Evolutionary conservation across 805 yeast species (phyloP).

Genomic region (Metschnikowia vanudenii): DNA sequence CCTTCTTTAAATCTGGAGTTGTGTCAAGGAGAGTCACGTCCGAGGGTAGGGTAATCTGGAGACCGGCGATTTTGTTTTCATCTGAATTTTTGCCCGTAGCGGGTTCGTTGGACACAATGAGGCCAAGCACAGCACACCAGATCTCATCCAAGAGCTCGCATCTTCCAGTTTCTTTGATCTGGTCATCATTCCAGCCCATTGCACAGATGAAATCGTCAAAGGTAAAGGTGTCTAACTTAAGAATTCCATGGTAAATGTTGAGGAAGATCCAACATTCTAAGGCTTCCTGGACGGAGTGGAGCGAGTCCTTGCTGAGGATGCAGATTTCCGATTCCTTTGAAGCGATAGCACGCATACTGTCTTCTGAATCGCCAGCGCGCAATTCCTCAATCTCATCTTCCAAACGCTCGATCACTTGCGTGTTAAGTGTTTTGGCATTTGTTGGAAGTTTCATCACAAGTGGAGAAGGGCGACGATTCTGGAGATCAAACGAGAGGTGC

Average conservation of each 20-base stretch:
- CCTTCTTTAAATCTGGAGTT: neutral
- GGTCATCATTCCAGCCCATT: constrained; percentile 45
- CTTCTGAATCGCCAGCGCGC: constrained; percentile 1
- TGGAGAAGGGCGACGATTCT: constrained; percentile 17
- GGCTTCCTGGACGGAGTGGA: constrained; percentile 38
- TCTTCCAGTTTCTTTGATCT: constrained; percentile 39
- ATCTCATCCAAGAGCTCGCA: constrained; percentile 62
- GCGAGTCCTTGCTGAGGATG: neutral
- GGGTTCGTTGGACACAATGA: constrained; percentile 45
- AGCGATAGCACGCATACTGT: neutral
- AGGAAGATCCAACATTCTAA: constrained; percentile 75
- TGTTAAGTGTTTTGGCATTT: constrained; percentile 15
- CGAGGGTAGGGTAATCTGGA: constrained; percentile 33
- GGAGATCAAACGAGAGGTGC: constrained; percentile 19
- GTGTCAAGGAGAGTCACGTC: constrained; percentile 16
- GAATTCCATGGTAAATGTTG: constrained; percentile 63
- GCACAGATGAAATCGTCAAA: constrained; percentile 74
- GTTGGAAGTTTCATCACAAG: constrained; percentile 12
- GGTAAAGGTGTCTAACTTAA: constrained; percentile 68
- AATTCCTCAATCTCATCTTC: constrained; percentile 9
- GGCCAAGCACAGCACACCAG: constrained; percentile 62
- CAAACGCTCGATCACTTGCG: constrained; percentile 8
- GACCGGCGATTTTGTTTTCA: constrained; percentile 34
- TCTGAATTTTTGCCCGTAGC: constrained; percentile 30
- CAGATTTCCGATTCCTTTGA: neutral